Evolutionary conservation across 192 early-diverging fungal species (phyloP).

Genomic region (Coemansia sp.): DNA sequence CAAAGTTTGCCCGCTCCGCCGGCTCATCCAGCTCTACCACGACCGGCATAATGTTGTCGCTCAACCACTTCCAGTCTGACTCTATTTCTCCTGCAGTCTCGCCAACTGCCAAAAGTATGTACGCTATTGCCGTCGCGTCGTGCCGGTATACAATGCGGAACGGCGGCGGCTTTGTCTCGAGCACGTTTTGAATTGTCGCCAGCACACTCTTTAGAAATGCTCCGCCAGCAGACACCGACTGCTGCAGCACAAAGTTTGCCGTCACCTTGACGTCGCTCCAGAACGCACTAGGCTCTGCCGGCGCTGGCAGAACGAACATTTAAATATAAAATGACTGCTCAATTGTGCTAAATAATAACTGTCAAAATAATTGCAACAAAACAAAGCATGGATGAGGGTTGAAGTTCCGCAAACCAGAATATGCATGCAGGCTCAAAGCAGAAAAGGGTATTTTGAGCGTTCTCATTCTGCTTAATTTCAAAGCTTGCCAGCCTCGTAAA

Average conservation of each 20-base stretch:
- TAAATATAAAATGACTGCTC: background rate
- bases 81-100: slow-evolving; percentile 83
- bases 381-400: background rate
- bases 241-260: slow-evolving; percentile 70
- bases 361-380: slow-evolving; percentile 1
- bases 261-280: slow-evolving; percentile 66
- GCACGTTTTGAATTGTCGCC: slow-evolving; percentile 92
- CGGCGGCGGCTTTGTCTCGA: slow-evolving; percentile 91
- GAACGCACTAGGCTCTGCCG: slow-evolving; percentile 59
- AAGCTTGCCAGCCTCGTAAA: too few species aligned
- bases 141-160: slow-evolving; percentile 83
- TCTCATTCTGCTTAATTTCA: too few species aligned
- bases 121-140: slow-evolving; percentile 54
- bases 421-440: background rate
- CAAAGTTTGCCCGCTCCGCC: slow-evolving; percentile 82
- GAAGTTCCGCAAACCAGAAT: background rate
- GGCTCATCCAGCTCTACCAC: slow-evolving; percentile 72
- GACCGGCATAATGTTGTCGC: slow-evolving; percentile 73
- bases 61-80: slow-evolving; percentile 87
- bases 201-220: slow-evolving; percentile 69
- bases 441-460: background rate
- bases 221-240: slow-evolving; percentile 59
- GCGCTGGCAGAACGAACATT: slow-evolving; percentile 56
- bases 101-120: slow-evolving; percentile 81
- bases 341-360: background rate